phyloP scores from a whole-genome alignment of 2,329 filamentous ascomycete genomes.

The Penicillium sp. region DNA sequence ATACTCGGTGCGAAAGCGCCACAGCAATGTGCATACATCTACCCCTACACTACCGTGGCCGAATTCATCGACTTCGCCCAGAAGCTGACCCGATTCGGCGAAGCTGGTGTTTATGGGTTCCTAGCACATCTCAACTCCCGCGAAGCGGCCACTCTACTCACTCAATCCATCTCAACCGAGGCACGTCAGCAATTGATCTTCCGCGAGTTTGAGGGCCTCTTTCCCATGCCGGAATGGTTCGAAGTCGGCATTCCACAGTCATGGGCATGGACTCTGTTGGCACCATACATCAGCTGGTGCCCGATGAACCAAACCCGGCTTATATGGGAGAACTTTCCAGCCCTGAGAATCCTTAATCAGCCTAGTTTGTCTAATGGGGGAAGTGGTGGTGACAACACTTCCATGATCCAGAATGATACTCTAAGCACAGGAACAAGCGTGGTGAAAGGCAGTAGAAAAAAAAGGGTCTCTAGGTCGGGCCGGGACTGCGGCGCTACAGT shows the following conservation, averaged over 20 bases:
- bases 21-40: constrained; percentile 77
- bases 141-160: constrained; percentile 69
- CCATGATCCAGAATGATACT: constrained; percentile 60
- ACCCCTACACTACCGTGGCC: constrained; percentile 70
- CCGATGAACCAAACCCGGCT: constrained; percentile 71
- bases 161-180: constrained; percentile 76
- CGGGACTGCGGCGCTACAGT: constrained; percentile 64
- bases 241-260: constrained; percentile 77
- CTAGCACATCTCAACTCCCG: constrained; percentile 74
- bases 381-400: constrained; percentile 49
- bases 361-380: constrained; percentile 58
- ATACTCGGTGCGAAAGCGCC: constrained; percentile 72
- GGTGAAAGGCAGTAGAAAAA: constrained; percentile 38
- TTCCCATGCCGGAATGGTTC: constrained; percentile 83
- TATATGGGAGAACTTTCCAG: constrained; percentile 82
- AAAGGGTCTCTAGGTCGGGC: constrained; percentile 54
- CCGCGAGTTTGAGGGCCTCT: constrained; percentile 76
- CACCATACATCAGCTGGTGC: constrained; percentile 78
- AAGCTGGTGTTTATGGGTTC: constrained; percentile 79
- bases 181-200: constrained; percentile 83
- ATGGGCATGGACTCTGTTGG: constrained; percentile 80
- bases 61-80: constrained; percentile 84
- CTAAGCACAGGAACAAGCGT: constrained; percentile 38
- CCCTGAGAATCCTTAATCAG: constrained; percentile 70
- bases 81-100: constrained; percentile 79